A percentile compares a stretch with the other conserved stretches of the same genome.
Conservation (phyloP, 352 stramenopile species). For the Globisporangium uncinulatum region DNA sequence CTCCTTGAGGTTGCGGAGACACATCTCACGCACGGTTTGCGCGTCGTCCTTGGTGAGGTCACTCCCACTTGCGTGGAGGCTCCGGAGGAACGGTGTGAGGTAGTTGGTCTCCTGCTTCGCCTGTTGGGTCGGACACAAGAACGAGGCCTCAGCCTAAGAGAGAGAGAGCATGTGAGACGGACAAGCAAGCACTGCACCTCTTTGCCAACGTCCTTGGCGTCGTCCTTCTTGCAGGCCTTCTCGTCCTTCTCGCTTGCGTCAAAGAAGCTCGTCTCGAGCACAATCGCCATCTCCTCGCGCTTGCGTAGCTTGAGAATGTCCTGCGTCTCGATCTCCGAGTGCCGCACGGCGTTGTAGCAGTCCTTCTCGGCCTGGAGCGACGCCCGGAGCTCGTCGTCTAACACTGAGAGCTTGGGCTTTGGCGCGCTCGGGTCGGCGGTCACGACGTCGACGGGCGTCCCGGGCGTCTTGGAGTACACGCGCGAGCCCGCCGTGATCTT, state of each 20-base stretch:
- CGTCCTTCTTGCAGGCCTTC: slow-evolving; percentile 54
- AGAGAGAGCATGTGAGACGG: too few species aligned
- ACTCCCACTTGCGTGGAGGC: slow-evolving; percentile 36
- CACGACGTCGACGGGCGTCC: slow-evolving; percentile 61
- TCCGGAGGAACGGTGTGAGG: slow-evolving; percentile 91
- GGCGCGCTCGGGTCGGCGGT: slow-evolving; percentile 59
- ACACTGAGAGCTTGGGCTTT: slow-evolving; percentile 66
- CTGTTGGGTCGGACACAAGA: slow-evolving; percentile 15
- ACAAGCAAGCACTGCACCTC: slow-evolving; percentile 28
- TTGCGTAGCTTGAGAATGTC: slow-evolving; percentile 89
- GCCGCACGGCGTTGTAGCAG: slow-evolving; percentile 83
- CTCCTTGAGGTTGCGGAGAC: slow-evolving; percentile 91
- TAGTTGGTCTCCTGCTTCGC: slow-evolving; percentile 87
- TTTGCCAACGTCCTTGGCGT: slow-evolving; percentile 59
- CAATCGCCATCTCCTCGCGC: slow-evolving; percentile 82
- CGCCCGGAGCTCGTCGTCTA: slow-evolving; percentile 65
- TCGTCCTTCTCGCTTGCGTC: slow-evolving; percentile 63
- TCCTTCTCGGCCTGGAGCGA: slow-evolving; percentile 87
- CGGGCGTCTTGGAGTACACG: slow-evolving; percentile 76
- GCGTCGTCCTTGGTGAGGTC: slow-evolving; percentile 84
- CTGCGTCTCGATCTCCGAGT: slow-evolving; percentile 87
- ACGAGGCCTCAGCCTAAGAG: background rate
- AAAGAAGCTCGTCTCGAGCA: slow-evolving; percentile 84
- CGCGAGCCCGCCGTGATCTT: slow-evolving; percentile 85
- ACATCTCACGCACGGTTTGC: slow-evolving; percentile 82